Evolutionary conservation across 352 stramenopile genomes (phyloP).

Genomic region (Thraustochytrium sp.): DNA sequence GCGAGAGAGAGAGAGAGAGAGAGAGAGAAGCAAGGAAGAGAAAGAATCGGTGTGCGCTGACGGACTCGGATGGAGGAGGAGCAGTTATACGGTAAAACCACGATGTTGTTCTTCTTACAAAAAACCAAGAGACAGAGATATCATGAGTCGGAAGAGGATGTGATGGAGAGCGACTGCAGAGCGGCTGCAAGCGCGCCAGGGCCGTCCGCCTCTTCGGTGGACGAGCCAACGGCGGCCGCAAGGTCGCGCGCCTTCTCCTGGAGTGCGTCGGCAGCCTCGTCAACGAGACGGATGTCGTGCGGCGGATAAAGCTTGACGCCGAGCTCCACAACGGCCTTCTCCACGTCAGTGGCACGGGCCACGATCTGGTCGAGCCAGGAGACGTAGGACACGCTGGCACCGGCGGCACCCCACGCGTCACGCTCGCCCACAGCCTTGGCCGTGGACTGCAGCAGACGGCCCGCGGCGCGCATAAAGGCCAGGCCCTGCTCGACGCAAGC

Average conservation of each 20-base stretch:
- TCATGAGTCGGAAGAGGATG: neutral
- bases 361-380: neutral
- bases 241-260: neutral
- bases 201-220: neutral
- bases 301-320: slow-evolving; percentile 16
- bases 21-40: neutral
- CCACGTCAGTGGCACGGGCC: neutral
- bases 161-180: neutral
- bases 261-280: neutral
- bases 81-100: no score
- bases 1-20: neutral
- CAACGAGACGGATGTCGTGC: neutral
- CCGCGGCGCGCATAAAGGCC: neutral
- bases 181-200: neutral
- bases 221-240: neutral
- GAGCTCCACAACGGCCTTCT: neutral
- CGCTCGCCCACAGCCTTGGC: neutral
- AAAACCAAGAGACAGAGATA: neutral
- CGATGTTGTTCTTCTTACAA: no score
- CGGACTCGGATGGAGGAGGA: no score
- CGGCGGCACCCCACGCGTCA: neutral
- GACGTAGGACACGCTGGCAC: neutral
- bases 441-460: neutral
- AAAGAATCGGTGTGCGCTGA: no score
- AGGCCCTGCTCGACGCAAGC: neutral